A percentile compares a stretch with the other conserved stretches of the same genome.
phyloP scores from a whole-genome alignment of 75 land plant genomes.

The Sequoia sempervirens region DNA sequence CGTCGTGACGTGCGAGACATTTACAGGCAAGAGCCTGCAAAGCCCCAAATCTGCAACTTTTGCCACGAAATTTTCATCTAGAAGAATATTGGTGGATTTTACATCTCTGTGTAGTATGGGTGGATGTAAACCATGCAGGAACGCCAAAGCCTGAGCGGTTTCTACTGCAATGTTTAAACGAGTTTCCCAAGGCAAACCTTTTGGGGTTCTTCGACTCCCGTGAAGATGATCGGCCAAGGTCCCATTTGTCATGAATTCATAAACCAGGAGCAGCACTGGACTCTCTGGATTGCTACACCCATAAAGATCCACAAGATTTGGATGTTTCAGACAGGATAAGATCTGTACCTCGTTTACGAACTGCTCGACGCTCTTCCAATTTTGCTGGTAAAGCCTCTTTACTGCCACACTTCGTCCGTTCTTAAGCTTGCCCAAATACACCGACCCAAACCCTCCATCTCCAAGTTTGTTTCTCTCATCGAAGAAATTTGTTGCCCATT shows the following conservation, averaged over 20 bases:
- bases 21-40: conserved; percentile 20
- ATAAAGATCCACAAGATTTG: conserved; percentile 26
- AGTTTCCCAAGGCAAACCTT: conserved; percentile 13
- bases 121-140: conserved; percentile 17
- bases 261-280: conserved; percentile 24
- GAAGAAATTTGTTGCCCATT: conserved; percentile 22
- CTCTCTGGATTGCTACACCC: conserved; percentile 16
- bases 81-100: conserved; percentile 33
- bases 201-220: neutral
- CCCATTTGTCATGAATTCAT: conserved; percentile 36
- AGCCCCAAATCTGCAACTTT: conserved; percentile 48
- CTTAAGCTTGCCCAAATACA: conserved; percentile 8
- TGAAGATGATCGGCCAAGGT: conserved; percentile 40
- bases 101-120: conserved; percentile 36
- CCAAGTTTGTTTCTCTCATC: conserved; percentile 19
- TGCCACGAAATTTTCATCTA: conserved; percentile 18
- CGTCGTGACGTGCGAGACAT: conserved; percentile 35
- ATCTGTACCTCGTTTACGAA: conserved; percentile 25
- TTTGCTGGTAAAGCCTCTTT: neutral
- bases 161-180: conserved; percentile 22
- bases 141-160: conserved; percentile 31
- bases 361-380: conserved; percentile 1
- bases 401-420: conserved; percentile 17
- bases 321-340: conserved; percentile 22
- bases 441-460: conserved; percentile 18